phyloP scores from a whole-genome alignment of 495 filamentous ascomycete genomes.

The Pyrenopolyporus hunteri region DNA sequence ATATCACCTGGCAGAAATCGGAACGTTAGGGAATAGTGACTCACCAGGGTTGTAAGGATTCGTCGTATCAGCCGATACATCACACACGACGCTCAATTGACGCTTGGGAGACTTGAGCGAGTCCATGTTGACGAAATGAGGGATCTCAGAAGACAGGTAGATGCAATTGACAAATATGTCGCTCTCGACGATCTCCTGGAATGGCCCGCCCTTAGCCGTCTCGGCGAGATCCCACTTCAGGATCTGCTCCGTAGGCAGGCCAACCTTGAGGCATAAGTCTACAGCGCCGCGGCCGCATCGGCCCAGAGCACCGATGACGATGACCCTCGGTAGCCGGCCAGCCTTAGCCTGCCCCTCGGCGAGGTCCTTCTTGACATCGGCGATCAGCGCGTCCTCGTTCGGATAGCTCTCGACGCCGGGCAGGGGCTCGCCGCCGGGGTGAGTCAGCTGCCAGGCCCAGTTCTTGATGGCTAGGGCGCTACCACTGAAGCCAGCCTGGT shows the following conservation, averaged over 20 bases:
- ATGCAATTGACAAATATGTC: constrained; percentile 94
- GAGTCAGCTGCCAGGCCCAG: constrained; percentile 86
- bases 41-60: constrained; percentile 64
- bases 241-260: constrained; percentile 74
- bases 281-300: constrained; percentile 88
- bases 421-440: constrained; percentile 67
- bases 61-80: constrained; percentile 79
- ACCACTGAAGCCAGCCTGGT: constrained; percentile 82
- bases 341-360: constrained; percentile 58
- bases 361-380: constrained; percentile 73
- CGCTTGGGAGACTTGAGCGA: constrained; percentile 71
- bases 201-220: constrained; percentile 84
- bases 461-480: constrained; percentile 81
- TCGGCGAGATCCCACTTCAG: constrained; percentile 93
- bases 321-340: constrained; percentile 58
- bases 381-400: constrained; percentile 74
- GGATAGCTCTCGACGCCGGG: constrained; percentile 75
- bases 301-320: constrained; percentile 74
- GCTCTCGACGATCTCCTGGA: constrained; percentile 80
- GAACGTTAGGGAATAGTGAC: constrained; percentile 37
- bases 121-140: constrained; percentile 74
- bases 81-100: constrained; percentile 83
- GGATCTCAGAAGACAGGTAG: constrained; percentile 72
- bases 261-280: constrained; percentile 75
- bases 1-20: not conserved